These are phyloP conservation scores for Lodderomyces margitis DNA, from an alignment of 1,139 yeast species.

Conservation along the genomic window DNA sequence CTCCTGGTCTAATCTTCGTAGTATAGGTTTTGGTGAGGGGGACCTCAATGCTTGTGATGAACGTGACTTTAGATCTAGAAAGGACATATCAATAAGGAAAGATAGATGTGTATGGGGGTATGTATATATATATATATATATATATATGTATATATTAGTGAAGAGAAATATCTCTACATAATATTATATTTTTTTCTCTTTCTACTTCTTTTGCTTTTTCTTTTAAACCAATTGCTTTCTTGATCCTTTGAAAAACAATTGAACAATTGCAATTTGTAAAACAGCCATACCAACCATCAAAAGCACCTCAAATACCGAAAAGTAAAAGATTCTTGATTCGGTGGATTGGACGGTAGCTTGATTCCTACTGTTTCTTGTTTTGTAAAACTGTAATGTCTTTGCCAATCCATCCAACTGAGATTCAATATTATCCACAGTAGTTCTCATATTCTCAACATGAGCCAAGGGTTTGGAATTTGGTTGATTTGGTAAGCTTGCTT, in stretches of 20 bases:
- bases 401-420: slow-evolving; percentile 62
- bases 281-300: slow-evolving; percentile 85
- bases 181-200: too few species aligned
- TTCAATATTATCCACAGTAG: slow-evolving; percentile 62
- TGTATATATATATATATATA: not conserved
- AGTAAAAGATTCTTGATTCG: slow-evolving; percentile 81
- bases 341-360: slow-evolving; percentile 90
- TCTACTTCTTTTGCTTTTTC: not conserved
- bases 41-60: slow-evolving; percentile 10
- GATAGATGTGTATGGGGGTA: not conserved
- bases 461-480: slow-evolving; percentile 59
- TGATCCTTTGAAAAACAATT: slow-evolving; percentile 81
- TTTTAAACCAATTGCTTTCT: slow-evolving; percentile 71
- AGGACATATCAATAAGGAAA: slow-evolving; percentile 5
- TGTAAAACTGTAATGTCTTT: slow-evolving; percentile 74
- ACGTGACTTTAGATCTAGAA: slow-evolving; percentile 5
- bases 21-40: slow-evolving; percentile 10
- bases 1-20: slow-evolving; percentile 6
- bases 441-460: slow-evolving; percentile 59
- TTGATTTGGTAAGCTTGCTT: slow-evolving; percentile 64
- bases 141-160: too few species aligned
- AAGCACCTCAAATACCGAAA: slow-evolving; percentile 75
- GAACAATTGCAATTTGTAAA: slow-evolving; percentile 80
- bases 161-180: too few species aligned
- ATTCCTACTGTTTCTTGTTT: slow-evolving; percentile 89